phyloP scores from a whole-genome alignment of 257 asterid genomes.

The Linaria vulgaris region DNA sequence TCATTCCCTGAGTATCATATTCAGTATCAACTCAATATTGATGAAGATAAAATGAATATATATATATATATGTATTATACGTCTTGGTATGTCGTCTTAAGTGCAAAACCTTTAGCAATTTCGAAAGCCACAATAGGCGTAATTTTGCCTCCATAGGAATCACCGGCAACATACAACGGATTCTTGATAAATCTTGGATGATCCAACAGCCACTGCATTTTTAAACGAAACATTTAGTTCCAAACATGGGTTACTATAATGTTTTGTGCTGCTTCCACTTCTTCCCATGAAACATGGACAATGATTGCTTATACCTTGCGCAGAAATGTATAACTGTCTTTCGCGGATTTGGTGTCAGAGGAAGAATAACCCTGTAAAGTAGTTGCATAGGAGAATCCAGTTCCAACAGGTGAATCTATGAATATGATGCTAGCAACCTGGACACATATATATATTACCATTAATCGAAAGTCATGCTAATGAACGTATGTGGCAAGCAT shows the following conservation, averaged over 20 bases:
- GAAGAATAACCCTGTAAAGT: constrained; percentile 26
- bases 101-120: constrained; percentile 42
- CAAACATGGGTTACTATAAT: not conserved
- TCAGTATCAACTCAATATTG: not conserved
- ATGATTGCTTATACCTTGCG: constrained; percentile 32
- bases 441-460: not conserved
- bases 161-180: constrained; percentile 47
- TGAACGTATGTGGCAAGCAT: not conserved
- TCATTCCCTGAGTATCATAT: constrained; percentile 40
- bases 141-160: constrained; percentile 54
- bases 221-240: no score
- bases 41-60: not conserved
- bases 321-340: constrained; percentile 15
- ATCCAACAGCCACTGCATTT: constrained; percentile 52
- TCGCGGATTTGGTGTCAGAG: constrained; percentile 30
- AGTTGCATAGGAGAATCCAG: constrained; percentile 49
- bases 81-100: no score
- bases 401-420: constrained; percentile 48
- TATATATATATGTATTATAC: not conserved
- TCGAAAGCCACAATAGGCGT: constrained; percentile 42
- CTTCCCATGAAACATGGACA: not conserved
- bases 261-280: not conserved
- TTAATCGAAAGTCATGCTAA: not conserved
- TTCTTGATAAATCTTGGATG: constrained; percentile 44
- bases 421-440: constrained; percentile 49